Percentiles rank a stretch among this genome's conserved stretches.
These are phyloP conservation scores for Leccinum pellstonianum DNA, from an alignment of 768 basidiomycete genomes.

Conservation along the genomic window DNA sequence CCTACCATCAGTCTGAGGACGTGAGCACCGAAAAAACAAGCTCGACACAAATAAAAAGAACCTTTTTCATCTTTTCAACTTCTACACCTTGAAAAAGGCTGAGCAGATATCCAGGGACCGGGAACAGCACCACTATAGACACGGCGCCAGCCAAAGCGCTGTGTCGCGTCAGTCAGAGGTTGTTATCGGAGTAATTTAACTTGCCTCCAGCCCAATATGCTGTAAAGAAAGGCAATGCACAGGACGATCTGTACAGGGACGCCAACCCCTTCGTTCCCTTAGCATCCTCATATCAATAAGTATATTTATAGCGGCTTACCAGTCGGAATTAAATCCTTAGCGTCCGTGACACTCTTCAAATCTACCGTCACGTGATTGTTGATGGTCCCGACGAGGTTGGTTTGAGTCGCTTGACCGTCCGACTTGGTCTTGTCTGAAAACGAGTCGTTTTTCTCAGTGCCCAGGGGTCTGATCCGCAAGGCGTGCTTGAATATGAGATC, in stretches of 20 bases:
- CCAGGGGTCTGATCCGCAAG: conserved; percentile 49
- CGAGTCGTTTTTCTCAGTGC: conserved; percentile 2
- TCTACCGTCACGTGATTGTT: conserved; percentile 68
- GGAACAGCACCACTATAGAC: conserved; percentile 50
- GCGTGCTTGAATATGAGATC: conserved; percentile 54
- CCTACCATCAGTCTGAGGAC: conserved; percentile 27
- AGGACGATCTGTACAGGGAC: conserved; percentile 3
- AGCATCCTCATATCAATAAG: conserved; percentile 26
- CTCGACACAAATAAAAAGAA: not conserved
- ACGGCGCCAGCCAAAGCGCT: conserved; percentile 58
- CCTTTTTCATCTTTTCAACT: conserved; percentile 47
- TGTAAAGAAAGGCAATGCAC: conserved; percentile 8
- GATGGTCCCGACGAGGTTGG: conserved; percentile 69
- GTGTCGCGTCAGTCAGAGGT: conserved; percentile 40
- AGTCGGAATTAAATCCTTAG: conserved; percentile 11
- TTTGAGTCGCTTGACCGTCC: conserved; percentile 21
- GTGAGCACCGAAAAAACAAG: conserved; percentile 37
- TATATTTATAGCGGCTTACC: not conserved
- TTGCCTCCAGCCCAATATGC: conserved; percentile 11
- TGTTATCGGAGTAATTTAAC: conserved; percentile 11
- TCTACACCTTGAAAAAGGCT: conserved; percentile 50
- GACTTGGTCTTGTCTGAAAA: conserved; percentile 3
- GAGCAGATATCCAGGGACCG: conserved; percentile 56
- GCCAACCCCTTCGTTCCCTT: conserved; percentile 24
- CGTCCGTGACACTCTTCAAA: conserved; percentile 11